phyloP scores from a whole-genome alignment of 1,284 basidiomycete species.

The Marasmius tenuissimus region DNA sequence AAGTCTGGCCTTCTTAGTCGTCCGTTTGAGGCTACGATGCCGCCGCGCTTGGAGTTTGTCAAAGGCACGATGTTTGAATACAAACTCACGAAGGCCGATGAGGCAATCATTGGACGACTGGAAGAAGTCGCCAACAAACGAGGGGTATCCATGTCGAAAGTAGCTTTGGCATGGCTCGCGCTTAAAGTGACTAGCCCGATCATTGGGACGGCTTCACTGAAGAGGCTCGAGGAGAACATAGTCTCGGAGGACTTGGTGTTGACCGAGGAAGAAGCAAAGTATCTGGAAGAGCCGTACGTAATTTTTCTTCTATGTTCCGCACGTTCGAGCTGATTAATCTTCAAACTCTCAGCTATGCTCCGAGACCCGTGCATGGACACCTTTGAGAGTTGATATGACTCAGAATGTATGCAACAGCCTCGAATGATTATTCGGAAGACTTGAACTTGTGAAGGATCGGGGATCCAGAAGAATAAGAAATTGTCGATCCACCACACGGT shows the following conservation, averaged over 20 bases:
- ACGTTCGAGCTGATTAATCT: neutral
- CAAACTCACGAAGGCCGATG: conserved; percentile 15
- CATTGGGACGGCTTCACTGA: conserved; percentile 18
- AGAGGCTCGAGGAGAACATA: conserved; percentile 10
- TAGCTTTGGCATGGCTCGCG: conserved; percentile 27
- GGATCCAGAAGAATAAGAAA: no score
- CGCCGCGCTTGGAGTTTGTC: conserved; percentile 4
- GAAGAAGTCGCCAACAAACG: conserved; percentile 26
- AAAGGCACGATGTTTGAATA: conserved; percentile 5
- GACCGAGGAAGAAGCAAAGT: conserved; percentile 10
- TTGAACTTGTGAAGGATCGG: no score
- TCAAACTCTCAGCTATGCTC: no score
- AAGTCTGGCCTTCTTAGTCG: conserved; percentile 14
- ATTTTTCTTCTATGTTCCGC: neutral
- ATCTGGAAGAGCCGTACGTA: conserved; percentile 13
- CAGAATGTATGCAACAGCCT: no score
- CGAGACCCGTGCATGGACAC: no score
- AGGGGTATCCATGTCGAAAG: conserved; percentile 24
- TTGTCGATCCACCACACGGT: no score
- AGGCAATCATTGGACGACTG: conserved; percentile 25
- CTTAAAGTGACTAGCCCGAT: conserved; percentile 25
- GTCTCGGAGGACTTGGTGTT: neutral
- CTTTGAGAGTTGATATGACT: no score
- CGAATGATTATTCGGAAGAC: no score
- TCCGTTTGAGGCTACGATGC: conserved; percentile 8